Conservation (phyloP, 2,329 filamentous ascomycete species). For the Thielaviopsis ethacetica region DNA sequence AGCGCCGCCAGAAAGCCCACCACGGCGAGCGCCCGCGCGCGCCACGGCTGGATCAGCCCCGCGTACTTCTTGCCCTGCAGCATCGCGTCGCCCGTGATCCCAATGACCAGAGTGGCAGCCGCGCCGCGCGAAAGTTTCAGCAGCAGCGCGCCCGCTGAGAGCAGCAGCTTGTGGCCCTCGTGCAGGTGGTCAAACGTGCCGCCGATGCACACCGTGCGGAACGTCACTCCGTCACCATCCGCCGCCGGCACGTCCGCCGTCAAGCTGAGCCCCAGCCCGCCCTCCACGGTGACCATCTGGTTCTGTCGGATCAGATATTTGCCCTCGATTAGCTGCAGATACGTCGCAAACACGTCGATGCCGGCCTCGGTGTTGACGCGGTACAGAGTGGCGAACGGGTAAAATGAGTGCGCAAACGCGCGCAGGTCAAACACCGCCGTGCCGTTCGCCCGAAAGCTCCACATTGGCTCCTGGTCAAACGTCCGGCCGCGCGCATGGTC, state of each 20-base stretch:
- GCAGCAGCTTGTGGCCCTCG: conserved; percentile 84
- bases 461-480: conserved; percentile 20
- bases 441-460: conserved; percentile 26
- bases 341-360: conserved; percentile 36
- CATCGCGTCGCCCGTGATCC: conserved; percentile 76
- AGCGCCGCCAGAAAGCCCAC: conserved; percentile 46
- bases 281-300: conserved; percentile 34
- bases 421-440: conserved; percentile 32
- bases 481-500: conserved; percentile 34
- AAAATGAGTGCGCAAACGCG: conserved; percentile 34
- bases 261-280: conserved; percentile 24
- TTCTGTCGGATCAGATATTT: conserved; percentile 30
- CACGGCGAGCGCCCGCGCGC: conserved; percentile 50
- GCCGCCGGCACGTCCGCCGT: neutral
- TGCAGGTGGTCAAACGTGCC: conserved; percentile 96
- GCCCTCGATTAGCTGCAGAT: conserved; percentile 30
- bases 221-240: neutral
- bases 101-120: conserved; percentile 49
- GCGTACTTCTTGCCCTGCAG: conserved; percentile 80
- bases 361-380: conserved; percentile 49
- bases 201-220: conserved; percentile 52
- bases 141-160: conserved; percentile 70
- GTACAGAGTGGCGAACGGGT: conserved; percentile 50
- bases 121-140: conserved; percentile 26
- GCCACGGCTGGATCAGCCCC: conserved; percentile 68